Conservation (phyloP, 805 yeast genomes). For the Sugiyamaella smithiae region DNA sequence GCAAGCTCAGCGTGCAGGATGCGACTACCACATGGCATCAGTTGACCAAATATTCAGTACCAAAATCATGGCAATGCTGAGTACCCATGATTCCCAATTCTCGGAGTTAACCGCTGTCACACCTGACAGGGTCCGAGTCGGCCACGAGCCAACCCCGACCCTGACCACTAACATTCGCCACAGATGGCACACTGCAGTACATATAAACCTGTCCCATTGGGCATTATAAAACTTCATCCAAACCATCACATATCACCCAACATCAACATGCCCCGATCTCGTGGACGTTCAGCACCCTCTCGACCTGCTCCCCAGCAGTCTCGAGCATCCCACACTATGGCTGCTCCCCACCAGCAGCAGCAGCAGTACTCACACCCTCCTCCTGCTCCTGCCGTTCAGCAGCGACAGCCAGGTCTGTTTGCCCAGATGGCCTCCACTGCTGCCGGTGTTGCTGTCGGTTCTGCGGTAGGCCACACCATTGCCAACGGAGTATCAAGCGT, state of each 20-base stretch:
- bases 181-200: not conserved
- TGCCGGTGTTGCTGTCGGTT: constrained; percentile 99
- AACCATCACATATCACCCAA: not conserved
- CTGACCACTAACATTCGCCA: not conserved
- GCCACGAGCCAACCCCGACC: no score
- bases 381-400: constrained; percentile 46
- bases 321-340: constrained; percentile 30
- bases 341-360: constrained; percentile 50
- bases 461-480: constrained; percentile 92
- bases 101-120: no score
- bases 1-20: no score
- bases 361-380: constrained; percentile 40
- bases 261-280: constrained; percentile 23
- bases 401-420: constrained; percentile 73
- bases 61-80: no score
- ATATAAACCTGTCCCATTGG: not conserved
- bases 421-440: constrained; percentile 99
- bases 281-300: constrained; percentile 23
- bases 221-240: not conserved
- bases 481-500: constrained; percentile 91
- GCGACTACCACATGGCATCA: no score
- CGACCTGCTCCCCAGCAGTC: constrained; percentile 22
- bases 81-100: no score
- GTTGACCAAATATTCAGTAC: no score
- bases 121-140: no score